Evolutionary conservation across 352 stramenopile genomes (phyloP), one percentile per base, ranked within the genome.

Genomic region (Phytophthora crassamura): DNA sequence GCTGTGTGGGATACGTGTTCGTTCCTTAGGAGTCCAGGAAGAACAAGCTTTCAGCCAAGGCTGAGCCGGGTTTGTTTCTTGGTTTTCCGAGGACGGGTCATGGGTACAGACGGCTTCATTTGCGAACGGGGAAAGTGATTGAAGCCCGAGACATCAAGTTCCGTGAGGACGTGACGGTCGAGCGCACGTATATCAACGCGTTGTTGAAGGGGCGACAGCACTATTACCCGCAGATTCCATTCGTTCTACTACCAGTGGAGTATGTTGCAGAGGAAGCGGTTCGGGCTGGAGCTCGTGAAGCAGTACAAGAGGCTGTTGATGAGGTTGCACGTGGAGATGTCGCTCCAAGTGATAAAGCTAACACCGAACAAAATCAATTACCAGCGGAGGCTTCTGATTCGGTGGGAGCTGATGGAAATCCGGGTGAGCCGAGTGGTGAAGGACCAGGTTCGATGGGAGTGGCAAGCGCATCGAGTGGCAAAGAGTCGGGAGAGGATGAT

Each of bases 211-310:
- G 52, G 12, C 15, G 51, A 20, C 52, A 51, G n/a, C 39, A 50
- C 40, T 59, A 59, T 33, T 59, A 50, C 10, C 52, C 52, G 2
- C 28, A 59, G 9, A 59, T 43, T 28, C 52, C 39, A 6, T 59
- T 59, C n/a, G 18, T 59, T 43, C 38, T 28, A 35, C 28, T 59
- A 3, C 52, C n/a, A 11, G 53, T 60, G 40, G 53, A 60, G 12
- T 56, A 50, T 36, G 53, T 45, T 14, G 40, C 40, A 36, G 40
- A 51, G 33, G 33, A 50, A 56, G 34, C 33, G 1, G 32, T 42
- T 34, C 47, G 47, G 14, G 47, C 18, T 10, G n/a, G 22, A 16
- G 34, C 47, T 55, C 7, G 20, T 43, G 34, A 55, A 34, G 7
- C 33, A 5, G 34, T 35, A 7, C 32, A 18, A 11, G 10, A 41